Base-by-base conservation (phyloP, 352 stramenopile species). In the Phytopythium aichiense region DNA sequence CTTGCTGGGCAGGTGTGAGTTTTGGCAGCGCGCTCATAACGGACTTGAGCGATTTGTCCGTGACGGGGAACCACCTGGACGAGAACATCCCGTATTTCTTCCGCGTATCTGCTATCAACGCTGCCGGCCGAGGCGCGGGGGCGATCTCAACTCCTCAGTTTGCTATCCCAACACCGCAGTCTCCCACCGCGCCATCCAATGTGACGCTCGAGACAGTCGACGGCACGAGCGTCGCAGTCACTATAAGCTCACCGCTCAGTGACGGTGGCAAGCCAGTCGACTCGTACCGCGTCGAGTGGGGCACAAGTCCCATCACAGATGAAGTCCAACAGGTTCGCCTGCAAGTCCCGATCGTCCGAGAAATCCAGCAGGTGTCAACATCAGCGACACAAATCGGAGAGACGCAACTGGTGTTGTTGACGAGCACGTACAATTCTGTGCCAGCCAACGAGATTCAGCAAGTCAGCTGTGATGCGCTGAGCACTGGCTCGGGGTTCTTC, bases 11-110 rank as follows among this genome's bases (percentile, higher is more conserved):
- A 89, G 80, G 79, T 20, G 54, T 97, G 12, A 92, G 89, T 25
- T 89, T 97, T 56, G 94, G 94, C 38, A 96, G 88, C 18, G 71
- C 80, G 7, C 69, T 97, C 6, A 54, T 98, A 18, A 96, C 90
- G 1, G 91, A 98, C 61, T 61, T 98, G 25, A 91, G 81, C 46
- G 74, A 94, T 51, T 69, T 98, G n/a, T 73, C 77, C 1, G 69
- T 95, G 51, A 88, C 77, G 1, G 88, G 97, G 7, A 74, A 80
- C 31, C 76, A 89, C 13, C 76, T 99, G 2, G 89, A 98, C 43
- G 87, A 98, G 56, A 97, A 97, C 33, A 89, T 99, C 7, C 79
- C 91, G 12, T 99, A 98, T 63, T 99, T 97, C 68, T 92, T 98
- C 57, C 83, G 92, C 18, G 94, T 98, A 22, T 91, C 84, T 7